phyloP scores from a whole-genome alignment of 192 early-diverging fungal species.

The Polychytrium aggregatum region DNA sequence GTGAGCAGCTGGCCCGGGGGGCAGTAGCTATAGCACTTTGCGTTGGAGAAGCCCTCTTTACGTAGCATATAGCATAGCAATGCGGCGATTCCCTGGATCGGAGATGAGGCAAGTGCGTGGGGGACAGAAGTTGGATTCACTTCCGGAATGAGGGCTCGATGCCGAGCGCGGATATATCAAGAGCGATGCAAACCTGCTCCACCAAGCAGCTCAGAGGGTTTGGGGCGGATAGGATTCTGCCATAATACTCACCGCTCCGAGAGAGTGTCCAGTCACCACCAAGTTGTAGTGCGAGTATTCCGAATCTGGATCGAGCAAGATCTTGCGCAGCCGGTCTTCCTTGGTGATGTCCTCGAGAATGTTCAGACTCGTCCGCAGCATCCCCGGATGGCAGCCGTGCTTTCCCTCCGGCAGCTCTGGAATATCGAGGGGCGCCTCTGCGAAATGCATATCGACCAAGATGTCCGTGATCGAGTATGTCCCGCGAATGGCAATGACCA shows the following conservation, averaged over 20 bases:
- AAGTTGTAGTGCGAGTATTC: constrained; percentile 14
- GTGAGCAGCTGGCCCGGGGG: constrained; percentile 8
- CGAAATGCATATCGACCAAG: constrained; percentile 25
- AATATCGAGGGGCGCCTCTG: constrained; percentile 8
- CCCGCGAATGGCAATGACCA: constrained; percentile 30
- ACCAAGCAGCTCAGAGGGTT: no score
- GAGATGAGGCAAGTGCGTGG: no score
- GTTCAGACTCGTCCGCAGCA: constrained; percentile 10
- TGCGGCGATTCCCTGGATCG: constrained; percentile 26
- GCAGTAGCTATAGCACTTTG: constrained; percentile 12
- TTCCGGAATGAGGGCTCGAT: no score
- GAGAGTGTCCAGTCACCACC: constrained; percentile 22
- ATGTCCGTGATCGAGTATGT: constrained; percentile 24
- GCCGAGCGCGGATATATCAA: no score
- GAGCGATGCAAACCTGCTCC: no score
- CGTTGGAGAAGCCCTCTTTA: neutral
- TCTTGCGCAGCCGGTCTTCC: neutral
- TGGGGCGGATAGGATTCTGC: no score
- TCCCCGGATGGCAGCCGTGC: neutral
- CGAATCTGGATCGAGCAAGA: neutral
- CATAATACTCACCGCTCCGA: no score
- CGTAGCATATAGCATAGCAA: constrained; percentile 16
- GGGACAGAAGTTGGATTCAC: no score
- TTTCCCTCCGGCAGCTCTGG: constrained; percentile 11
- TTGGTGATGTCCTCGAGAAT: constrained; percentile 6